Conservation (phyloP, 2,329 filamentous ascomycete genomes). For the Aspergillus quadrilineatus region DNA sequence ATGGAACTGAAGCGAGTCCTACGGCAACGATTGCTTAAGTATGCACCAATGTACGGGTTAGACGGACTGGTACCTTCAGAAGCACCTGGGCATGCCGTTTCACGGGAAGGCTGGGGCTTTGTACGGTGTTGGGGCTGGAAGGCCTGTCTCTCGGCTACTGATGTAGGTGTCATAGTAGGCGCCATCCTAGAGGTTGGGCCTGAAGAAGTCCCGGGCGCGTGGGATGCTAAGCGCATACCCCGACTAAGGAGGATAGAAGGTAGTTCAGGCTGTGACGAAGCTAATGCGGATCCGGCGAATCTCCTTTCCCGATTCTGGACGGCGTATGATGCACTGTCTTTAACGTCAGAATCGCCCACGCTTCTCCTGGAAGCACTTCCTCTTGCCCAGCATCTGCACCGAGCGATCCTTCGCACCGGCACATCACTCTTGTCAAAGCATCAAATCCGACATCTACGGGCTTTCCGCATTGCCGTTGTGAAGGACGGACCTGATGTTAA, state of each 20-base stretch:
- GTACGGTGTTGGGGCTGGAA: constrained; percentile 98
- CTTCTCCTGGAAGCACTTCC: constrained; percentile 72
- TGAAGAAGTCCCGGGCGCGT: constrained; percentile 32
- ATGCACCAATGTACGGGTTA: constrained; percentile 87
- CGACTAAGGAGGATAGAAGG: constrained; percentile 21
- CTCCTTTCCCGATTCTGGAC: constrained; percentile 55
- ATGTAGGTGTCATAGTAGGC: constrained; percentile 89
- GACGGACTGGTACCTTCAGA: constrained; percentile 86
- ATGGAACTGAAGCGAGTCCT: constrained; percentile 91
- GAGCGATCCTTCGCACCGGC: constrained; percentile 89
- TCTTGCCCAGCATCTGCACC: constrained; percentile 83
- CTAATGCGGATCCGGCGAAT: constrained; percentile 30
- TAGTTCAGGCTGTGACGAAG: constrained; percentile 9
- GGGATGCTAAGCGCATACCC: constrained; percentile 33
- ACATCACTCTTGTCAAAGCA: constrained; percentile 89
- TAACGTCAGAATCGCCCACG: constrained; percentile 45
- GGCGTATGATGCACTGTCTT: constrained; percentile 58
- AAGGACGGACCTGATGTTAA: constrained; percentile 89
- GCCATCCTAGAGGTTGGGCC: constrained; percentile 86
- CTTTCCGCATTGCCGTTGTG: constrained; percentile 93
- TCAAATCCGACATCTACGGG: constrained; percentile 86
- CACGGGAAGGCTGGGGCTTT: constrained; percentile 93
- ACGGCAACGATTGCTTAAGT: constrained; percentile 81
- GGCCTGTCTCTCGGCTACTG: constrained; percentile 86
- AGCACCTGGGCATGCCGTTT: constrained; percentile 67